These are phyloP conservation scores for Pilasporangium apinafurcum DNA, from an alignment of 352 stramenopile species.

Conservation along the genomic window DNA sequence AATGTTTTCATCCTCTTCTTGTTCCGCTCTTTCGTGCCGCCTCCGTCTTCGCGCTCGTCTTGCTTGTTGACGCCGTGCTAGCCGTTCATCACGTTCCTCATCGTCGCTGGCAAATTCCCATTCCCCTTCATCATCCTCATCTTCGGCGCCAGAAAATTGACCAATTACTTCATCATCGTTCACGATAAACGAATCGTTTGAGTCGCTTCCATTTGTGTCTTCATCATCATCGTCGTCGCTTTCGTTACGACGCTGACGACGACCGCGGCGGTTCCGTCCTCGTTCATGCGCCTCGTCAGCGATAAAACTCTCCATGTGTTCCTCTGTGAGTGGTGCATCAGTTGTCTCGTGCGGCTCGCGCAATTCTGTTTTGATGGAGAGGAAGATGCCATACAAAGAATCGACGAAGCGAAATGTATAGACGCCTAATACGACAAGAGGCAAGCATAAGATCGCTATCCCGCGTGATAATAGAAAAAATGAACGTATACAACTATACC, in stretches of 20 bases:
- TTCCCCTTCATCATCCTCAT: constrained; percentile 12
- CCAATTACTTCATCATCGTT: constrained; percentile 23
- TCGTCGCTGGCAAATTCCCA: constrained; percentile 24
- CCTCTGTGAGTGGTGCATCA: constrained; percentile 23
- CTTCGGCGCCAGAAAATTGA: constrained; percentile 23
- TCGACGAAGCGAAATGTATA: constrained; percentile 72
- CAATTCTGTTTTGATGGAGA: constrained; percentile 47
- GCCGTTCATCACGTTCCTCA: constrained; percentile 23
- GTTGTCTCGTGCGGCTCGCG: constrained; percentile 36
- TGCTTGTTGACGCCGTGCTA: not conserved
- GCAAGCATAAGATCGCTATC: constrained; percentile 1
- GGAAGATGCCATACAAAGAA: constrained; percentile 45
- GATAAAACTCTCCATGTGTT: constrained; percentile 16
- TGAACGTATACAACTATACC: constrained; percentile 18
- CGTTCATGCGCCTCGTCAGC: constrained; percentile 17
- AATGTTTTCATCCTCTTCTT: not conserved
- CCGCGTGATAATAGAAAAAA: not conserved
- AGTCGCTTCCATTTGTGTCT: constrained; percentile 27
- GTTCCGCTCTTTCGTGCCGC: not conserved
- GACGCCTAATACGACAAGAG: constrained; percentile 19
- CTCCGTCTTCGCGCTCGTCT: no score
- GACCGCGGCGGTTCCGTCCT: constrained; percentile 8
- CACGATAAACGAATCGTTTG: constrained; percentile 70
- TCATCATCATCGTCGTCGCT: constrained; percentile 39
- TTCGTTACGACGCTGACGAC: constrained; percentile 14